Evolutionary conservation across 768 basidiomycete genomes (phyloP), one percentile per base, ranked within the genome.

Genomic region (Thelephora ganbajun): DNA sequence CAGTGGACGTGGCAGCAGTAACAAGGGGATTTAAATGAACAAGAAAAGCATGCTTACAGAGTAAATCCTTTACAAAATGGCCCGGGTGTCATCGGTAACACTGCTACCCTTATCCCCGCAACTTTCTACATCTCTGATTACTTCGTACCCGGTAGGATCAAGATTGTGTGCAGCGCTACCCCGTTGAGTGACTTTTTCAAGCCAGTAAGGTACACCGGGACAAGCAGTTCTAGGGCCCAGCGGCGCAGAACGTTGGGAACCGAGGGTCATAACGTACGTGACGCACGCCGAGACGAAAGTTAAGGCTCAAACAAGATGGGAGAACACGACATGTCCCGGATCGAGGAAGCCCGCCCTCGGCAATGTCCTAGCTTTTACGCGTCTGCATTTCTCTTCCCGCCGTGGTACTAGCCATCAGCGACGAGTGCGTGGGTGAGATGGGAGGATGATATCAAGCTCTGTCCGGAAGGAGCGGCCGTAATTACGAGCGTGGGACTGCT

Each of bases 91-190:
- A 56, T 88, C 85, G 1, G 75, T 71, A 1, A 77, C 65, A 51
- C 85, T 85, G 62, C 83, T 77, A n/a, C 68, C 69, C 49, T 61
- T 64, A 33, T 76, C 77, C 43, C 76, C 69, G 50, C 66, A 72
- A 44, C 70, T 67, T 50, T 80, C 80, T 42, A 88, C 85, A 56
- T 86, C 86, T 37, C 85, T 72, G 63, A 83, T 86, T n/a, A 87
- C 82, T 44, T 76, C 63, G 60, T 87, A 88, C 7, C 61, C 57
- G 36, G 59, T 58, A 11, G 73, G 68, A 56, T 74, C 64, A 5
- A 76, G 55, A 56, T 83, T 81, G 63, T 74, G 80, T 2, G 84
- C 72, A 2, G 85, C 66, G 18, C 66, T 77, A 34, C 60, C 60
- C 60, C 79, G 83, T 54, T 85, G 85, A 44, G 71, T 76, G 56